A percentile compares a stretch with the other conserved stretches of the same genome.
phyloP scores from a whole-genome alignment of 805 yeast species.

The Kazachstania africana region DNA sequence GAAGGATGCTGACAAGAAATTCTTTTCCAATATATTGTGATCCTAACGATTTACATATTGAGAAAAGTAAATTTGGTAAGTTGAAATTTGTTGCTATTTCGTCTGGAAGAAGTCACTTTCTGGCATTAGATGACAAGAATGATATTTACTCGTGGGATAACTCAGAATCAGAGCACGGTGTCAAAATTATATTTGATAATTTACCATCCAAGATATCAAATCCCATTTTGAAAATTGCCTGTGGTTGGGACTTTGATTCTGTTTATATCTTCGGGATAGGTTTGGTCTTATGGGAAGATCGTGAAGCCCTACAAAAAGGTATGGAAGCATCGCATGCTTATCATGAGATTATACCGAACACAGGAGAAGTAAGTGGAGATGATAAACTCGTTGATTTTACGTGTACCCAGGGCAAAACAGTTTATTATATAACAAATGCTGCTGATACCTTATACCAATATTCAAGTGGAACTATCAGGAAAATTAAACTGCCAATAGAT shows the following conservation, averaged over 20 bases:
- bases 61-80: constrained; percentile 12
- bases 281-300: constrained; percentile 43
- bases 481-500: constrained; percentile 6
- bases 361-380: constrained; percentile 26
- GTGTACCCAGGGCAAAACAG: constrained; percentile 33
- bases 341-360: constrained; percentile 31
- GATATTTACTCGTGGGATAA: constrained; percentile 55
- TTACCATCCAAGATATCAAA: constrained; percentile 13
- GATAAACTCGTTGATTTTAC: constrained; percentile 41
- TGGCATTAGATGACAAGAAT: constrained; percentile 43
- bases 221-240: constrained; percentile 36
- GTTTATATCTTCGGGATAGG: constrained; percentile 40
- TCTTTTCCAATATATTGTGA: constrained; percentile 13
- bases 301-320: constrained; percentile 22
- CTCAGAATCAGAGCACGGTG: constrained; percentile 31
- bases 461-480: constrained; percentile 9
- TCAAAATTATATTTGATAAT: constrained; percentile 30
- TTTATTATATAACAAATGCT: constrained; percentile 37
- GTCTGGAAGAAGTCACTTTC: constrained; percentile 54
- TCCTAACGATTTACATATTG: constrained; percentile 5
- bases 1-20: constrained; percentile 21
- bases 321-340: constrained; percentile 28
- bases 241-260: constrained; percentile 59
- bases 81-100: constrained; percentile 36
- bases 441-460: constrained; percentile 33